phyloP scores from a whole-genome alignment of 139 green algal genomes.

The Asterochloris sp. region DNA sequence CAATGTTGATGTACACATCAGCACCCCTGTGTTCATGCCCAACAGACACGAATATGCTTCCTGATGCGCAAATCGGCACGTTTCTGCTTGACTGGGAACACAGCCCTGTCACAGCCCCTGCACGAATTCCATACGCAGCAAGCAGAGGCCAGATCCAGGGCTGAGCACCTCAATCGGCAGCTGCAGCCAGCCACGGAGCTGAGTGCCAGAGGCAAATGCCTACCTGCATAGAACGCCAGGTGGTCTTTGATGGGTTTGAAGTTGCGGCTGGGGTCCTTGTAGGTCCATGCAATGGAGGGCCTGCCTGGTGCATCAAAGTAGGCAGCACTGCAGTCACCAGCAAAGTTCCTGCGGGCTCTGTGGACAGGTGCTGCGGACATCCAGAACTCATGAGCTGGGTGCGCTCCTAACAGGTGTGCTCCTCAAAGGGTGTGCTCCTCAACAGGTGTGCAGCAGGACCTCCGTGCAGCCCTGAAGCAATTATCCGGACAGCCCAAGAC shows the following conservation, averaged over 20 bases:
- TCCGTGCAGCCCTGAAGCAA: too few relatives aligned
- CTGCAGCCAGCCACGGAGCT: not conserved
- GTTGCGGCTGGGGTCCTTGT: conserved; percentile 33
- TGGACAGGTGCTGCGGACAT: not conserved
- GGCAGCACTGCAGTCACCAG: not conserved
- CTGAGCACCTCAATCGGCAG: not conserved
- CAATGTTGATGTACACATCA: conserved; percentile 26
- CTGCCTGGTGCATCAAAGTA: conserved; percentile 15
- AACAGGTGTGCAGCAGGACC: not conserved
- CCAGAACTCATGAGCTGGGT: not conserved
- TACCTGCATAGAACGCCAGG: conserved; percentile 39
- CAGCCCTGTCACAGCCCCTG: too few relatives aligned
- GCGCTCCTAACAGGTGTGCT: too few relatives aligned
- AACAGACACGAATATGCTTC: too few relatives aligned
- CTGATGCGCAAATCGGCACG: too few relatives aligned
- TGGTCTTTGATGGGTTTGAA: conserved; percentile 35
- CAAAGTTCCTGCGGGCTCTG: too few relatives aligned
- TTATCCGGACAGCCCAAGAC: too few relatives aligned
- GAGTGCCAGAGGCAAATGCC: not conserved
- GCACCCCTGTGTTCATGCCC: too few relatives aligned
- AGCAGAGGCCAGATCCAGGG: too few relatives aligned
- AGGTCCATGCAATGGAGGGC: conserved; percentile 35
- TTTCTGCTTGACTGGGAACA: too few relatives aligned
- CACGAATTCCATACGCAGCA: too few relatives aligned
- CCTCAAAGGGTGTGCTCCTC: not conserved